phyloP scores from a whole-genome alignment of 2,329 filamentous ascomycete species.

The Aspergillus aculeatus region DNA sequence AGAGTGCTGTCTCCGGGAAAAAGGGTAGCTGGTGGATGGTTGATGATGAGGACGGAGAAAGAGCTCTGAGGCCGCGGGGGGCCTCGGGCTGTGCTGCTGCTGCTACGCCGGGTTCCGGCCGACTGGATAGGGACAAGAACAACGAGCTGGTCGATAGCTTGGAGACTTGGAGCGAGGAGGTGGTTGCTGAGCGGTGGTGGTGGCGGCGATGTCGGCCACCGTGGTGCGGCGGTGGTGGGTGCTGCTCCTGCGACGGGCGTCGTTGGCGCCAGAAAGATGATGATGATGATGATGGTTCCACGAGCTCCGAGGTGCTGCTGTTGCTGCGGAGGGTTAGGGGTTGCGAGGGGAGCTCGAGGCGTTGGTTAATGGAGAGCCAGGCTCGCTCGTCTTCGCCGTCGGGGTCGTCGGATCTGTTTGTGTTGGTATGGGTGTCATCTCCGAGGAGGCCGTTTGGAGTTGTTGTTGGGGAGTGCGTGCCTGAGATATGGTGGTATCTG shows the following conservation, averaged over 20 bases:
- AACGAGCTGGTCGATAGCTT: slow-evolving; percentile 16
- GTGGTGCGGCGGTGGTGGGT: background rate
- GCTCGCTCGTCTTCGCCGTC: slow-evolving; percentile 35
- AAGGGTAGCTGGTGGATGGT: background rate
- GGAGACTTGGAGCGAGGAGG: slow-evolving; percentile 20
- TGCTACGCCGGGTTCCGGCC: background rate
- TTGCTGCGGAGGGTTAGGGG: slow-evolving; percentile 21
- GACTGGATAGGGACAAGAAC: background rate
- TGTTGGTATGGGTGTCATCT: slow-evolving; percentile 6
- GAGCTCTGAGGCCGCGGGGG: background rate
- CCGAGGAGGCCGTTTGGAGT: slow-evolving; percentile 3
- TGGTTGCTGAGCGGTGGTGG: slow-evolving; percentile 37
- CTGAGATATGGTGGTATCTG: slow-evolving; percentile 22
- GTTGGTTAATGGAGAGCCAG: slow-evolving; percentile 41
- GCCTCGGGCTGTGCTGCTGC: background rate
- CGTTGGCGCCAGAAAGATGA: background rate
- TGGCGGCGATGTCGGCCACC: slow-evolving; percentile 20
- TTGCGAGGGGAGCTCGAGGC: slow-evolving; percentile 39
- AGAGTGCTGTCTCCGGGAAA: background rate
- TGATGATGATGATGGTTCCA: background rate
- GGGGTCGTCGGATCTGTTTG: slow-evolving; percentile 12
- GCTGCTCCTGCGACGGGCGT: background rate
- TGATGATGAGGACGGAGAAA: background rate
- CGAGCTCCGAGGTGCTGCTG: slow-evolving; percentile 9
- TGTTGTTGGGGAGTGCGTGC: slow-evolving; percentile 23